These are phyloP conservation scores for Emmonsia crescens DNA, from an alignment of 2,329 filamentous ascomycete species.

Conservation along the genomic window DNA sequence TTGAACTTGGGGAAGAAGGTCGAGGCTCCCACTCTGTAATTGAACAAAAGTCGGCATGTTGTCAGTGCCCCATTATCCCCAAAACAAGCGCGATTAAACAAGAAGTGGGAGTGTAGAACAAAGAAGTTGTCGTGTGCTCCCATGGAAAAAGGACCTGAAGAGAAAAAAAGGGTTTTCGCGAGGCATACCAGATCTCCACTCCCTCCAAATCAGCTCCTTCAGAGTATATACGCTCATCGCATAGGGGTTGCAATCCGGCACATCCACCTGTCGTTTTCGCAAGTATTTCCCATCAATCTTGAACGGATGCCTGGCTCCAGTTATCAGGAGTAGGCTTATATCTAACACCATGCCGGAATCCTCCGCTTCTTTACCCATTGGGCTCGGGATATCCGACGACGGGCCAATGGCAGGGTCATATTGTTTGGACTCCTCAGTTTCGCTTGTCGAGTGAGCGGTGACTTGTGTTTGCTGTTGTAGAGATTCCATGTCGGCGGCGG, in stretches of 20 bases:
- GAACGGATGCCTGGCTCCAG: conserved; percentile 76
- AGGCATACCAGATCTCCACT: conserved; percentile 64
- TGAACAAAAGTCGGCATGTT: background rate
- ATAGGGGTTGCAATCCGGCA: conserved; percentile 70
- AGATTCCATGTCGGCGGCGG: background rate
- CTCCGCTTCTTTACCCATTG: conserved; percentile 23
- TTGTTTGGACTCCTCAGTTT: background rate
- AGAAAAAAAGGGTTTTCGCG: background rate
- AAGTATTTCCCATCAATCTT: conserved; percentile 82
- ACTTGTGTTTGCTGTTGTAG: background rate
- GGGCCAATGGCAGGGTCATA: conserved; percentile 2
- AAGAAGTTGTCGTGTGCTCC: background rate
- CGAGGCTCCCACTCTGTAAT: conserved; percentile 70
- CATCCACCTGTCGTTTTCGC: conserved; percentile 63
- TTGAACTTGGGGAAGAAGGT: conserved; percentile 76
- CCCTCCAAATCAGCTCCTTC: conserved; percentile 84
- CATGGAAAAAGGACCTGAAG: background rate
- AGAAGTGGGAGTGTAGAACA: background rate
- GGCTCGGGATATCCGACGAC: background rate
- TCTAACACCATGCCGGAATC: conserved; percentile 27
- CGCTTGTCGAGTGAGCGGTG: conserved; percentile 1
- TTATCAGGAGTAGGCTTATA: conserved; percentile 75
- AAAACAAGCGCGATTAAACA: background rate
- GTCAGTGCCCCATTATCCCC: background rate
- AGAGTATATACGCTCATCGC: conserved; percentile 87